Conservation (phyloP, 768 basidiomycete genomes). For the Pisolithus tinctorius region DNA sequence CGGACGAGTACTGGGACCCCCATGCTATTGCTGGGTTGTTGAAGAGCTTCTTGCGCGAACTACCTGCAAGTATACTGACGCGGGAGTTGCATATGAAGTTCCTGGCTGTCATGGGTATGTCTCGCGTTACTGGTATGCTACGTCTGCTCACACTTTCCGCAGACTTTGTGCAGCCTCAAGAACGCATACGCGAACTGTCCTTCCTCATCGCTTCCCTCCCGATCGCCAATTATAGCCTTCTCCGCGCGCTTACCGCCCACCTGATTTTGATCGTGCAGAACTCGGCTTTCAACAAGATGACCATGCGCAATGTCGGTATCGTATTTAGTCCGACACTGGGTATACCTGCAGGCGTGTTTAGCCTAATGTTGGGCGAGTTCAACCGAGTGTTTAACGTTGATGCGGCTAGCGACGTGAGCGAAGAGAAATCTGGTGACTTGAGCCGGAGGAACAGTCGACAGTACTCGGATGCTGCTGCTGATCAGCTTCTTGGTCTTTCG, state of each 20-base stretch:
- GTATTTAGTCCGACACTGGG: constrained; percentile 97
- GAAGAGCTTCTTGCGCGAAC: constrained; percentile 88
- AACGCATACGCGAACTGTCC: constrained; percentile 82
- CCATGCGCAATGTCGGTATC: constrained; percentile 96
- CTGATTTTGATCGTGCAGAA: constrained; percentile 93
- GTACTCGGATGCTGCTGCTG: constrained; percentile 78
- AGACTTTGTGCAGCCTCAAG: constrained; percentile 88
- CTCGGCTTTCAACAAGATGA: constrained; percentile 92
- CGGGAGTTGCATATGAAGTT: constrained; percentile 87
- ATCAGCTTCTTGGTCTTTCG: constrained; percentile 70
- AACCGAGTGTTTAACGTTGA: constrained; percentile 89
- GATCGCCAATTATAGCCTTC: constrained; percentile 85
- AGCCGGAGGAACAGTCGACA: constrained; percentile 76
- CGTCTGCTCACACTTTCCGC: constrained; percentile 2
- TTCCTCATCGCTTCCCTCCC: constrained; percentile 83
- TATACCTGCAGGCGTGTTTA: constrained; percentile 97
- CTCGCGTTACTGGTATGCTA: constrained; percentile 10
- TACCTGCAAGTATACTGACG: constrained; percentile 89
- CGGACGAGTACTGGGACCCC: constrained; percentile 94
- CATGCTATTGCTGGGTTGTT: constrained; percentile 95
- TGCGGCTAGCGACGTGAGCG: constrained; percentile 20
- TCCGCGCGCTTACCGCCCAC: constrained; percentile 92
- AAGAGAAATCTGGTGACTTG: constrained; percentile 32
- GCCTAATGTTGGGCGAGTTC: constrained; percentile 90
- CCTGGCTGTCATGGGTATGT: constrained; percentile 85